Evolutionary conservation across 768 basidiomycete species (phyloP).

Genomic region (Boletus subcaerulescens): DNA sequence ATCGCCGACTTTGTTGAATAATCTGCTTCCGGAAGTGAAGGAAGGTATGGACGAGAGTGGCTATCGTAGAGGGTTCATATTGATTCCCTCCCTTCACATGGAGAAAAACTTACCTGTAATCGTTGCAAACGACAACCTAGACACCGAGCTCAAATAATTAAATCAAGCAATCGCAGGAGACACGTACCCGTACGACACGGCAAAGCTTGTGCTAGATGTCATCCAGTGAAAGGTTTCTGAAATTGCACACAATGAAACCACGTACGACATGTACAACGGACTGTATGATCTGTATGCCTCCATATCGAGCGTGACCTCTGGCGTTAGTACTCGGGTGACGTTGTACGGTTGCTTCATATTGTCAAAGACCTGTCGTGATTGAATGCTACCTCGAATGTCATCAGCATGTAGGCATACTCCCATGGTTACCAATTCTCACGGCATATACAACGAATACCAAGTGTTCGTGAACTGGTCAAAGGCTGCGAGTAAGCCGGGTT

Average conservation of each 20-base stretch:
- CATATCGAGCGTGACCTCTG: conserved; percentile 51
- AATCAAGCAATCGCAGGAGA: neutral
- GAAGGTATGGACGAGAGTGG: conserved; percentile 32
- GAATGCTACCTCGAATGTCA: conserved; percentile 39
- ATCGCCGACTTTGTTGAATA: conserved; percentile 63
- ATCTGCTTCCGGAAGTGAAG: conserved; percentile 80
- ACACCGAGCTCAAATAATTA: conserved; percentile 1
- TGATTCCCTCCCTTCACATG: neutral
- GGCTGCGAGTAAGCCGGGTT: neutral
- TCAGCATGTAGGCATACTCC: neutral
- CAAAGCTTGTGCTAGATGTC: conserved; percentile 20
- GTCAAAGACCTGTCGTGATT: conserved; percentile 60
- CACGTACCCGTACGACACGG: conserved; percentile 30
- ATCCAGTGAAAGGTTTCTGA: neutral
- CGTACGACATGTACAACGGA: conserved; percentile 54
- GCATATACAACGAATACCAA: conserved; percentile 58
- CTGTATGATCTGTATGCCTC: conserved; percentile 53
- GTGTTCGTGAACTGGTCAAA: conserved; percentile 52
- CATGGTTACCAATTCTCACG: conserved; percentile 35
- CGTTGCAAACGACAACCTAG: conserved; percentile 74
- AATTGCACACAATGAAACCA: neutral
- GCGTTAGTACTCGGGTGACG: conserved; percentile 52
- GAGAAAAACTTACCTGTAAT: conserved; percentile 52
- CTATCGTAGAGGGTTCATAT: conserved; percentile 7
- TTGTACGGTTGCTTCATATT: conserved; percentile 57